Conservation (phyloP, 2,329 filamentous ascomycete genomes). For the Scedosporium minutisporum region DNA sequence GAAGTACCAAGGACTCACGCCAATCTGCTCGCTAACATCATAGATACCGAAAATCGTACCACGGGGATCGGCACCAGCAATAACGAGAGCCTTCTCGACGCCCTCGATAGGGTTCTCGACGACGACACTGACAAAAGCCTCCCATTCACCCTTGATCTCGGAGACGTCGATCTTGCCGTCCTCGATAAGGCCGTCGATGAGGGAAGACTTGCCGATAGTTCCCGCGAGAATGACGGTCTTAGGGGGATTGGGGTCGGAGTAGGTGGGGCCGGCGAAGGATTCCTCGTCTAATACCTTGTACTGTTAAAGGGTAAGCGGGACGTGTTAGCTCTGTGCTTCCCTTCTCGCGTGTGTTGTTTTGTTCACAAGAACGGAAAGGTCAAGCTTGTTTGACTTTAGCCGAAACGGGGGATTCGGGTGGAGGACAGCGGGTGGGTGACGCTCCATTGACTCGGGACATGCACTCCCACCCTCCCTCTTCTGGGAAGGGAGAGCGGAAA, state of each 20-base stretch:
- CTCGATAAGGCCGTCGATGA: constrained; percentile 49
- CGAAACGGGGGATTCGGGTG: background rate
- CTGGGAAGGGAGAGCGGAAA: background rate
- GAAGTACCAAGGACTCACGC: constrained; percentile 61
- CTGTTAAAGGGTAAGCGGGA: constrained; percentile 5
- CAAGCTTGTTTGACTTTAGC: background rate
- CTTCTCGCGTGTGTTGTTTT: too few species aligned
- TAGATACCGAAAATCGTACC: constrained; percentile 51
- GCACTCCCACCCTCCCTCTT: background rate
- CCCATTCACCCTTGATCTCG: constrained; percentile 44
- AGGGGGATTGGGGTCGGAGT: constrained; percentile 27
- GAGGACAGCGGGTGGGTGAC: background rate
- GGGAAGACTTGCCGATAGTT: constrained; percentile 49
- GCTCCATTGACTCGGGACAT: background rate
- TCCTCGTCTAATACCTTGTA: constrained; percentile 13
- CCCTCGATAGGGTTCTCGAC: constrained; percentile 36
- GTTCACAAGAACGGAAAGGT: background rate
- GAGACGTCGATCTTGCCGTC: constrained; percentile 30
- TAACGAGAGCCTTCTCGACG: constrained; percentile 38
- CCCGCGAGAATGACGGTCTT: constrained; percentile 56
- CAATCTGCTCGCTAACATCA: constrained; percentile 51
- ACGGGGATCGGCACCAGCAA: constrained; percentile 48
- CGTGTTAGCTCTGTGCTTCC: background rate
- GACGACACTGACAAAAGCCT: constrained; percentile 41
- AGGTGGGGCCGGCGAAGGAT: constrained; percentile 29